A percentile compares a stretch with the other conserved stretches of the same genome.
phyloP scores from a whole-genome alignment of 2,329 filamentous ascomycete genomes.

The Paramyrothecium roridum region DNA sequence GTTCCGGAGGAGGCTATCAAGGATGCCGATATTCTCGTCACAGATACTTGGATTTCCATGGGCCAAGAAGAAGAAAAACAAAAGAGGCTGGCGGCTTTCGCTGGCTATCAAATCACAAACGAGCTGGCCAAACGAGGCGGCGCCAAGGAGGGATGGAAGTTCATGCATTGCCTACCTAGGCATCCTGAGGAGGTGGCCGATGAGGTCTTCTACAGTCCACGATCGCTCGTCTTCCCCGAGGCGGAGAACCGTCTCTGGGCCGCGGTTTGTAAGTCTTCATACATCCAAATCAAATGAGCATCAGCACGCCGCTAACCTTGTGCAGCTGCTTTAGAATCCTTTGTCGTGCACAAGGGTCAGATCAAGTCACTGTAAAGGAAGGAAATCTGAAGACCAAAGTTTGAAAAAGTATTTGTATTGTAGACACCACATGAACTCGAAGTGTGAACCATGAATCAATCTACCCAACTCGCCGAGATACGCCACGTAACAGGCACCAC shows the following conservation, averaged over 20 bases:
- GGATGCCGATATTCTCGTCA: conserved; percentile 85
- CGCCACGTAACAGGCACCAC: neutral
- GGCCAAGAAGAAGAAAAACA: conserved; percentile 85
- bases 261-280: conserved; percentile 62
- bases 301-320: conserved; percentile 11
- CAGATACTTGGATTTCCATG: conserved; percentile 98
- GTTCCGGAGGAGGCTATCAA: conserved; percentile 83
- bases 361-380: conserved; percentile 37
- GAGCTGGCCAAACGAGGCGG: conserved; percentile 81
- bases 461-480: too few relatives aligned
- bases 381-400: neutral
- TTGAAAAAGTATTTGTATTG: conserved; percentile 1
- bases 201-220: conserved; percentile 85
- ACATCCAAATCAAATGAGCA: neutral
- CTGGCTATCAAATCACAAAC: conserved; percentile 86
- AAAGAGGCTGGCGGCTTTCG: conserved; percentile 76
- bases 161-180: conserved; percentile 96
- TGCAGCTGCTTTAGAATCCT: conserved; percentile 73
- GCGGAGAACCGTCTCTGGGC: conserved; percentile 94
- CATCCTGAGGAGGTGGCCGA: conserved; percentile 92
- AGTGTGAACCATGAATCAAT: conserved; percentile 2
- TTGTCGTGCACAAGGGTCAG: conserved; percentile 91
- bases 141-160: conserved; percentile 87
- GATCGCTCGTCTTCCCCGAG: conserved; percentile 88
- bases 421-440: conserved; percentile 1